Evolutionary conservation across 768 basidiomycete species (phyloP), one percentile per base, ranked within the genome.

Genomic region (Hygrophorus russula): DNA sequence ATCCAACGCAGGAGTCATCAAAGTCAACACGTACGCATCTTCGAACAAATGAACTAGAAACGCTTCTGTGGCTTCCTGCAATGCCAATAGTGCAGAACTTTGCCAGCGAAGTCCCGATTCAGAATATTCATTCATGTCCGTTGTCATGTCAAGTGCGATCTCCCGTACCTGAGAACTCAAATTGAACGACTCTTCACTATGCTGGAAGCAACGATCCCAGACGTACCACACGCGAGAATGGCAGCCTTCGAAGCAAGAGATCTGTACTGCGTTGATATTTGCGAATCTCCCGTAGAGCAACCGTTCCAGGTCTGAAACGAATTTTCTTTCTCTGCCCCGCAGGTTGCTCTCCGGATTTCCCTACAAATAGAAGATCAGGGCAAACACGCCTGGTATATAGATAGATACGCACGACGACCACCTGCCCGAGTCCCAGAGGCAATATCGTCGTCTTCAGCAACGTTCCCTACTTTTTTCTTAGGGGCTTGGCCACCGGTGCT

Each of bases 31-130:
- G 68, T 61, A 97, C 89, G 94, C 91, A 64, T 99, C 96, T 64
- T 99, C 96, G 50, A 99, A 98, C 35, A 98, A 65, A 64, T 98
- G 93, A 14, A 99, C 89, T 13, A 98, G 69, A 54, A 77, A 96
- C 11, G 92, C 90, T 60, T 96, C 92, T 17, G 92, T 90, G 10
- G 96, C 96, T 62, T 99, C 96, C 56, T 99, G 96, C 48, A 99
- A 61, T 1, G 96, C 96, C 54, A 92, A 58, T 45, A 99, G 71
- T 4, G 96, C 96, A 4, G 91, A 89, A 49, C 80, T 89, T 61
- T 99, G 96, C 96, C 96, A 99, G 37, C 96, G 74, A 42, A 98
- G 62, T 9, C 73, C 68, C 2, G 71, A 77, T 19, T 65, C 66
- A 43, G 78, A 75, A 41, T 72, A 64, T 41, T 75, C 69, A 53